A percentile compares a stretch with the other conserved stretches of the same genome.
These are phyloP conservation scores for Candida corydali DNA, from an alignment of 805 yeast species.

Conservation along the genomic window DNA sequence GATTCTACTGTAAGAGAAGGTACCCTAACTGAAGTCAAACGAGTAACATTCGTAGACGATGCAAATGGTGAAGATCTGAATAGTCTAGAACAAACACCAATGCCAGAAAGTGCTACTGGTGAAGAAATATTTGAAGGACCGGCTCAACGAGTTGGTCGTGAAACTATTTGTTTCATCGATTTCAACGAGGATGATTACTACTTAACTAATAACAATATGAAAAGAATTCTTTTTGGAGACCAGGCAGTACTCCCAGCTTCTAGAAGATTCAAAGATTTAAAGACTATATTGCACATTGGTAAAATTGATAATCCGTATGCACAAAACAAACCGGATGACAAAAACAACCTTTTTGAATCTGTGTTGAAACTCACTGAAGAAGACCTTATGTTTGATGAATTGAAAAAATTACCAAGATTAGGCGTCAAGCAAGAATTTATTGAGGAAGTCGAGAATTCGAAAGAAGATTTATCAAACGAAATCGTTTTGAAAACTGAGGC, in stretches of 20 bases:
- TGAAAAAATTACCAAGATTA: constrained; percentile 53
- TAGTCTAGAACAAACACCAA: constrained; percentile 8
- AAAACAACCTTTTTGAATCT: constrained; percentile 30
- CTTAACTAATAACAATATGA: constrained; percentile 24
- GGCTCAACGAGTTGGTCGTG: constrained; percentile 52
- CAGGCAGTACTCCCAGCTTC: constrained; percentile 51
- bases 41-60: constrained; percentile 22
- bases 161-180: constrained; percentile 50
- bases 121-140: constrained; percentile 61
- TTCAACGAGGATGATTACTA: constrained; percentile 32
- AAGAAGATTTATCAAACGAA: constrained; percentile 39
- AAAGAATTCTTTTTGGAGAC: constrained; percentile 52
- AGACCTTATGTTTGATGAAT: constrained; percentile 36
- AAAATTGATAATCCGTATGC: constrained; percentile 36
- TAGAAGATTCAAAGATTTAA: constrained; percentile 51
- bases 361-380: constrained; percentile 33
- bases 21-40: constrained; percentile 8
- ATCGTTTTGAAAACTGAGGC: constrained; percentile 58
- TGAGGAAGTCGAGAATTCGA: constrained; percentile 39
- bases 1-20: constrained; percentile 1
- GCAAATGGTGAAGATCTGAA: constrained; percentile 4
- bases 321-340: constrained; percentile 22
- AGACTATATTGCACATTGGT: constrained; percentile 45
- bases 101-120: constrained; percentile 4
- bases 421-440: constrained; percentile 50